These are phyloP conservation scores for Meripilus lineatus DNA, from an alignment of 1,284 basidiomycete genomes.

Conservation along the genomic window DNA sequence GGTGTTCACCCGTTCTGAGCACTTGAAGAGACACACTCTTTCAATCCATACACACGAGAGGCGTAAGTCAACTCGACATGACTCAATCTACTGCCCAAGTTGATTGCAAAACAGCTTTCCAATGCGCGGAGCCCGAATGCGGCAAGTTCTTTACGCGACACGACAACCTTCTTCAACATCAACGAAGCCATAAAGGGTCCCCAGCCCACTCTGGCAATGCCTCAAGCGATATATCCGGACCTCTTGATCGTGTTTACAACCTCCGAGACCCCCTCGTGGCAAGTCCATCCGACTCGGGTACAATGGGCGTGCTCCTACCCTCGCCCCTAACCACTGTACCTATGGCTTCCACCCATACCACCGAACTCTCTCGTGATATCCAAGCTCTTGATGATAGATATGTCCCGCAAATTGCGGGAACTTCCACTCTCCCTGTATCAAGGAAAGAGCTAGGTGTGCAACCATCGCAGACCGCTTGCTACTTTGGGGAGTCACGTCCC, in stretches of 20 bases:
- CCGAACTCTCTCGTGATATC: background rate
- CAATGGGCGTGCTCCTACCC: conserved; percentile 16
- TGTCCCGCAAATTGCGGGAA: too few relatives aligned
- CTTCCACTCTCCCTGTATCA: too few relatives aligned
- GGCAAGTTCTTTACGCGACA: conserved; percentile 23
- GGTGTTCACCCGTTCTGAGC: conserved; percentile 71
- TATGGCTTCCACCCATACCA: background rate
- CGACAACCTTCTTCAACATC: conserved; percentile 24
- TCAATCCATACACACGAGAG: conserved; percentile 78
- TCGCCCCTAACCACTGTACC: conserved; percentile 9
- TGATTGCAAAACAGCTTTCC: conserved; percentile 14
- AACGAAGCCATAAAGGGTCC: conserved; percentile 4
- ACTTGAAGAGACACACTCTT: conserved; percentile 73
- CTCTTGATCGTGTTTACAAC: conserved; percentile 11
- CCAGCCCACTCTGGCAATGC: background rate
- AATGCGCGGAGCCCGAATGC: conserved; percentile 17
- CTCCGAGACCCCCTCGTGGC: background rate
- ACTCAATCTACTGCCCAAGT: background rate
- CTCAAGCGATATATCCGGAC: conserved; percentile 6
- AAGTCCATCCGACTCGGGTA: conserved; percentile 7
- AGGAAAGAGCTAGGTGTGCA: too few relatives aligned
- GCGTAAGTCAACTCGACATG: conserved; percentile 44
- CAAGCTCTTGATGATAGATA: too few relatives aligned
- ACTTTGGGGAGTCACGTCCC: too few relatives aligned
- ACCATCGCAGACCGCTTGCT: too few relatives aligned